Conservation (phyloP, 768 basidiomycete genomes). For the Hygrocybe coccinea region DNA sequence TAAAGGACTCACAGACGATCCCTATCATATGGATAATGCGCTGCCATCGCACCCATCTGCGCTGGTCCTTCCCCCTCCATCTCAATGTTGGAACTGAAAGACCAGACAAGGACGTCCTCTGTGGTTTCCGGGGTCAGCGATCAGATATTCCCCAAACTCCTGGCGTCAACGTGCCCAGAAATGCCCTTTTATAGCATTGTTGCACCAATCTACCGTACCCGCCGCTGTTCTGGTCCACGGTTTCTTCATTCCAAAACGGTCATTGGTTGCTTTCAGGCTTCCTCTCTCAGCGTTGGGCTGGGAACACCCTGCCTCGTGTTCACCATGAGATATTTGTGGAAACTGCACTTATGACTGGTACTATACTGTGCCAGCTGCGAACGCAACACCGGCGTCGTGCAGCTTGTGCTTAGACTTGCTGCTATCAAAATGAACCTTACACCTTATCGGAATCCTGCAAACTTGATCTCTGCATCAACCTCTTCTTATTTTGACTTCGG, state of each 20-base stretch:
- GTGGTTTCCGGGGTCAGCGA: neutral
- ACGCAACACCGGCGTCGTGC: too few species aligned
- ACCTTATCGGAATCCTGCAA: too few species aligned
- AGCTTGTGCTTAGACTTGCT: too few species aligned
- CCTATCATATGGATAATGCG: constrained; percentile 30
- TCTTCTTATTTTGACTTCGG: too few species aligned
- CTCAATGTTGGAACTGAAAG: neutral
- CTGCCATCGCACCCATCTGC: constrained; percentile 11
- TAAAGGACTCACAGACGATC: constrained; percentile 38
- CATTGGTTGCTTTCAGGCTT: neutral
- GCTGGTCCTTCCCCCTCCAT: constrained; percentile 4
- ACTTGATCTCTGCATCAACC: too few species aligned
- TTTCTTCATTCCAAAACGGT: neutral
- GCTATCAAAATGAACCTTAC: too few species aligned
- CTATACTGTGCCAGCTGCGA: too few species aligned
- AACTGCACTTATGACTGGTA: neutral
- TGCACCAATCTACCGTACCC: neutral
- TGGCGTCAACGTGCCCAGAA: neutral
- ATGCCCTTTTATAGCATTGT: neutral
- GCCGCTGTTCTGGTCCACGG: constrained; percentile 1
- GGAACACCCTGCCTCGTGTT: neutral
- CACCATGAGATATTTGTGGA: neutral
- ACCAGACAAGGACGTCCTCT: neutral
- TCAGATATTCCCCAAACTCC: neutral
- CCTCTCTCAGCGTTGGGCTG: neutral